Evolutionary conservation across 441 rosid genomes (phyloP).

Genomic region (Biscutella laevigata): DNA sequence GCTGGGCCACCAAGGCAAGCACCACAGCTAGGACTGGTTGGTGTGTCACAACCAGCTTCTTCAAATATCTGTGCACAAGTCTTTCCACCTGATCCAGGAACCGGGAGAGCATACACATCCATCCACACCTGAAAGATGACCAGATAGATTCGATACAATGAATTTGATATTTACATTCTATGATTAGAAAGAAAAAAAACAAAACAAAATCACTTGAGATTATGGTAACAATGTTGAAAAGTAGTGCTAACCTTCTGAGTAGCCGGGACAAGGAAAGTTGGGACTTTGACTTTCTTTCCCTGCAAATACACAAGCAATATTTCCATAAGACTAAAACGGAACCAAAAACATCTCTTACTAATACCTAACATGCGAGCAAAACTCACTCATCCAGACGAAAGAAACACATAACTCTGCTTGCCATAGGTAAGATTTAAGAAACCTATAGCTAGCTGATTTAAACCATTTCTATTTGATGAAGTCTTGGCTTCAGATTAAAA

Average conservation of each 20-base stretch:
- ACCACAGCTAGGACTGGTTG: slow-evolving; percentile 90
- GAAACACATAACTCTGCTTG: not conserved
- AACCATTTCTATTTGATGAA: not conserved
- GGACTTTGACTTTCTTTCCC: slow-evolving; percentile 91
- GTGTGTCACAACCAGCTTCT: slow-evolving; percentile 96
- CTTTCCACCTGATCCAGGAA: slow-evolving; percentile 91
- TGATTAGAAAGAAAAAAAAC: no score
- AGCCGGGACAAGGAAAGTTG: slow-evolving; percentile 95
- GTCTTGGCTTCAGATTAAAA: not conserved
- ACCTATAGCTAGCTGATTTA: not conserved
- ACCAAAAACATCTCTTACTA: not conserved
- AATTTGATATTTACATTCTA: not conserved
- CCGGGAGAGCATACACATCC: slow-evolving; percentile 76
- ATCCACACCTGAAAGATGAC: slow-evolving; percentile 63
- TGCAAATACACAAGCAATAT: slow-evolving; percentile 27
- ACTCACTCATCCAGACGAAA: slow-evolving; percentile 1
- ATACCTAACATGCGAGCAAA: not conserved
- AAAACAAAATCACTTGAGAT: not conserved
- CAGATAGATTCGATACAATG: not conserved
- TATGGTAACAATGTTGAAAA: not conserved
- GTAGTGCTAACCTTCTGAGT: slow-evolving; percentile 62
- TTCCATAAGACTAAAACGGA: not conserved
- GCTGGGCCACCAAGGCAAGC: slow-evolving; percentile 97
- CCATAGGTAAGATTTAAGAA: not conserved
- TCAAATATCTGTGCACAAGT: slow-evolving; percentile 93